These are phyloP conservation scores for Eutrema heterophyllum DNA, from an alignment of 345 rosid species.

Conservation along the genomic window DNA sequence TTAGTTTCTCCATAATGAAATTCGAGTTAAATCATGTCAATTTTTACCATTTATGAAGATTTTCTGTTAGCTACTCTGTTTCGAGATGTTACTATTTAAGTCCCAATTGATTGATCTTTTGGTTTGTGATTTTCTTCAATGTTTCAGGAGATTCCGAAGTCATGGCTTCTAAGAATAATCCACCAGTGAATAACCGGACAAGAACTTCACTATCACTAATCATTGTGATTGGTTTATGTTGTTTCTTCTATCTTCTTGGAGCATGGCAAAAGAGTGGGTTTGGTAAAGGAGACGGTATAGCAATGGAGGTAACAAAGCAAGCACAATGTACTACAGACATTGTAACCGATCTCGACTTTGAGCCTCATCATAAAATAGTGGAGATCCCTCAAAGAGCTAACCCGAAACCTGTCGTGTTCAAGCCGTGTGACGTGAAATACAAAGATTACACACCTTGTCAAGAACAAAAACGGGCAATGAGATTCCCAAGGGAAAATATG, in stretches of 20 bases:
- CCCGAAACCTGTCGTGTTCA: conserved; percentile 22
- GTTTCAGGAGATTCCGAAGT: conserved; percentile 14
- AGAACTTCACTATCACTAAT: conserved; percentile 55
- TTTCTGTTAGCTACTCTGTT: too few relatives aligned
- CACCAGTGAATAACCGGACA: conserved; percentile 26
- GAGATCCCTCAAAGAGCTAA: conserved; percentile 41
- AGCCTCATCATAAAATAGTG: conserved; percentile 56
- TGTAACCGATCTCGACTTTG: conserved; percentile 51
- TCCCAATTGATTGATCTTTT: not conserved
- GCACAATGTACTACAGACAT: conserved; percentile 46
- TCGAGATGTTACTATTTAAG: not conserved
- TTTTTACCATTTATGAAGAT: too few relatives aligned
- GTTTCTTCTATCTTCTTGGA: conserved; percentile 66
- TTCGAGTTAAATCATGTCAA: too few relatives aligned
- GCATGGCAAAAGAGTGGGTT: conserved; percentile 76
- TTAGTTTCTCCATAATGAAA: too few relatives aligned
- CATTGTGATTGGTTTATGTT: conserved; percentile 57
- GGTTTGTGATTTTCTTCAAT: not conserved
- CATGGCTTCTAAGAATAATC: conserved; percentile 54
- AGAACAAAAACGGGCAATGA: conserved; percentile 59
- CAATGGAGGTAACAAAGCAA: conserved; percentile 43
- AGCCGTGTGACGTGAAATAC: conserved; percentile 44
- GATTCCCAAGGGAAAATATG: conserved; percentile 56
- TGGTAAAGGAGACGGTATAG: conserved; percentile 61
- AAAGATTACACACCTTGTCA: conserved; percentile 72